phyloP scores from a whole-genome alignment of 2,329 filamentous ascomycete species.

The Colletotrichum navitas region DNA sequence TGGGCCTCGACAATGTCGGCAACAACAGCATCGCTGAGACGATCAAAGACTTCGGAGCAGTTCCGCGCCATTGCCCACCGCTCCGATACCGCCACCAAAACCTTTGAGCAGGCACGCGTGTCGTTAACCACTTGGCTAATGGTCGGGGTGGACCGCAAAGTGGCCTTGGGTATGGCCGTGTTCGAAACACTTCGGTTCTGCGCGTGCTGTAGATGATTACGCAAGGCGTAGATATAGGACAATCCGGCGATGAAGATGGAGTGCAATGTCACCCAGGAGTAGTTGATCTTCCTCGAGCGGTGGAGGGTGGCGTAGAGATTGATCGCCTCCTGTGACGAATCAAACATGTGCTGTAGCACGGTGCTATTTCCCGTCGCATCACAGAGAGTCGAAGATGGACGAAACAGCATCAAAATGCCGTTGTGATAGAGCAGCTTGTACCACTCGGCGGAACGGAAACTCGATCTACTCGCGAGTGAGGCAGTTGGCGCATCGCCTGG shows the following conservation, averaged over 20 bases:
- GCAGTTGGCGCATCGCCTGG: constrained; percentile 43
- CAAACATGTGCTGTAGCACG: constrained; percentile 54
- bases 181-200: constrained; percentile 38
- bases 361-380: constrained; percentile 46
- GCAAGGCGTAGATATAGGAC: constrained; percentile 58
- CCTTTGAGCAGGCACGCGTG: constrained; percentile 58
- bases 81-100: constrained; percentile 59
- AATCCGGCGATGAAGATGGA: constrained; percentile 61
- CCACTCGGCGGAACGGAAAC: constrained; percentile 57
- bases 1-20: constrained; percentile 54
- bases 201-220: constrained; percentile 54
- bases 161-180: constrained; percentile 25
- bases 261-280: constrained; percentile 63
- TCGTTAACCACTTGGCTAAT: constrained; percentile 59
- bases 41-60: constrained; percentile 58
- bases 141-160: constrained; percentile 50
- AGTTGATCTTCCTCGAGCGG: constrained; percentile 60
- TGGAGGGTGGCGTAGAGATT: constrained; percentile 59
- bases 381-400: constrained; percentile 53
- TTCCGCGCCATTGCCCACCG: constrained; percentile 55
- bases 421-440: constrained; percentile 59
- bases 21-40: constrained; percentile 57
- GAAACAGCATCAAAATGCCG: constrained; percentile 56
- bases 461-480: constrained; percentile 50
- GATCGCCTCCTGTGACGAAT: constrained; percentile 55